These are phyloP conservation scores for Coniochaeta sp. DNA, from an alignment of 2,329 filamentous ascomycete species.

Conservation along the genomic window DNA sequence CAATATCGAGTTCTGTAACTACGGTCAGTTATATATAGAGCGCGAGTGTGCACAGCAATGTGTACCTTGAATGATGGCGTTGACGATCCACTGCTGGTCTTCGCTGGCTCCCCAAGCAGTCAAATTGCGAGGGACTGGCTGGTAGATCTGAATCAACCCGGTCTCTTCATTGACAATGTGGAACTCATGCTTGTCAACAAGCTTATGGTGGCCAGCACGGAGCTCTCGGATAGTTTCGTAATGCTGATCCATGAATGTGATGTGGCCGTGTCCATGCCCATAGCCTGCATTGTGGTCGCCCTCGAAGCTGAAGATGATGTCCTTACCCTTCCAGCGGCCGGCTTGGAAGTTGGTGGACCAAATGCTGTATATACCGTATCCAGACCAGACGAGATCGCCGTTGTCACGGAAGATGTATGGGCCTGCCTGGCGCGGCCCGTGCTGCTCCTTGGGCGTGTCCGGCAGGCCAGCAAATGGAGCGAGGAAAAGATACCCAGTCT, in stretches of 20 bases:
- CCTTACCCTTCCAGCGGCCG: constrained; percentile 39
- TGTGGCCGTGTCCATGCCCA: constrained; percentile 47
- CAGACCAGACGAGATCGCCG: constrained; percentile 51
- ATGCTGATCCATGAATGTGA: constrained; percentile 42
- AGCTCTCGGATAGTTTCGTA: constrained; percentile 48
- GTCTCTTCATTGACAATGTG: constrained; percentile 44
- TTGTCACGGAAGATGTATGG: constrained; percentile 49
- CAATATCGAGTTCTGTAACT: constrained; percentile 34
- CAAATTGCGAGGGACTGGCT: constrained; percentile 38
- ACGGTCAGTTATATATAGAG: background rate
- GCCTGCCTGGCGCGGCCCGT: constrained; percentile 40
- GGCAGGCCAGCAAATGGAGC: constrained; percentile 15
- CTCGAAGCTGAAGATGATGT: constrained; percentile 47
- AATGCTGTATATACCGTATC: constrained; percentile 42
- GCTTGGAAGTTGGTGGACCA: constrained; percentile 48
- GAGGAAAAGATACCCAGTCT: constrained; percentile 21
- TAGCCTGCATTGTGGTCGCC: constrained; percentile 43
- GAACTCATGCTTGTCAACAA: constrained; percentile 50
- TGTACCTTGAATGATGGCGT: constrained; percentile 45
- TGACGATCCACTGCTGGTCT: constrained; percentile 48
- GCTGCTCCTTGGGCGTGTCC: constrained; percentile 21
- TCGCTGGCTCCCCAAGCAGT: constrained; percentile 34
- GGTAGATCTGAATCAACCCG: constrained; percentile 45
- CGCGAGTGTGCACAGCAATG: background rate
- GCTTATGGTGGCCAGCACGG: constrained; percentile 40